These are phyloP conservation scores for Lentinula sp. DNA, from an alignment of 768 basidiomycete genomes.

Conservation along the genomic window DNA sequence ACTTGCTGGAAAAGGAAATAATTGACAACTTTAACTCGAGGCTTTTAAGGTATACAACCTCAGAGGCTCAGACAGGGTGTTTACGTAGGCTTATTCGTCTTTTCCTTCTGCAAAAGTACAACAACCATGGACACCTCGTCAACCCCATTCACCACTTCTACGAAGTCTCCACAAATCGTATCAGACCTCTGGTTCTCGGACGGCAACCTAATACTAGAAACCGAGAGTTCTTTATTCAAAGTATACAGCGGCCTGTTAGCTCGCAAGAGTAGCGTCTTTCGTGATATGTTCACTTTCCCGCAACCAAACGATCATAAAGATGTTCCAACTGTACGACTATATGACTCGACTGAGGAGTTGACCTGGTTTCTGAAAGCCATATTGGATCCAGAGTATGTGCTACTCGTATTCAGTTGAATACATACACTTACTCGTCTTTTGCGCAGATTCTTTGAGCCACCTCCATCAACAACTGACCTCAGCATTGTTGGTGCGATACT, in stretches of 20 bases:
- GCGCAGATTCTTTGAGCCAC: conserved; percentile 27
- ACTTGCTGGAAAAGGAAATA: no score
- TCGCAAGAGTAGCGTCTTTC: conserved; percentile 28
- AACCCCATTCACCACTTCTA: not conserved
- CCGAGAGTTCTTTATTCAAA: conserved; percentile 26
- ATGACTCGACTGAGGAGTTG: conserved; percentile 28
- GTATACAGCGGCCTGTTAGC: conserved; percentile 29
- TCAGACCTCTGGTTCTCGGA: conserved; percentile 30
- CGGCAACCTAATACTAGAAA: conserved; percentile 33
- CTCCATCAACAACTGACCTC: conserved; percentile 24
- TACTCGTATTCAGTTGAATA: not conserved
- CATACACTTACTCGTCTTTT: not conserved
- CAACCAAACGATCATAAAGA: conserved; percentile 22
- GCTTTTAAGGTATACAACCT: no score
- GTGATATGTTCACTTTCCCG: conserved; percentile 32
- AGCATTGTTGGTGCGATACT: conserved; percentile 27
- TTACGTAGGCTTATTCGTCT: no score
- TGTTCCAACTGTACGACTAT: conserved; percentile 24
- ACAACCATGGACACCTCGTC: not conserved
- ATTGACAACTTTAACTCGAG: no score
- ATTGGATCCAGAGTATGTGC: conserved; percentile 10
- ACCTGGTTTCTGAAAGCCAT: conserved; percentile 27
- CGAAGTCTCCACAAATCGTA: not conserved
- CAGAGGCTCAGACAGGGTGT: no score
- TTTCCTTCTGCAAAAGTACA: not conserved